Percentiles rank a stretch among this genome's conserved stretches.
phyloP scores from a whole-genome alignment of 257 asterid species.

The Nicotiana sylvestris region DNA sequence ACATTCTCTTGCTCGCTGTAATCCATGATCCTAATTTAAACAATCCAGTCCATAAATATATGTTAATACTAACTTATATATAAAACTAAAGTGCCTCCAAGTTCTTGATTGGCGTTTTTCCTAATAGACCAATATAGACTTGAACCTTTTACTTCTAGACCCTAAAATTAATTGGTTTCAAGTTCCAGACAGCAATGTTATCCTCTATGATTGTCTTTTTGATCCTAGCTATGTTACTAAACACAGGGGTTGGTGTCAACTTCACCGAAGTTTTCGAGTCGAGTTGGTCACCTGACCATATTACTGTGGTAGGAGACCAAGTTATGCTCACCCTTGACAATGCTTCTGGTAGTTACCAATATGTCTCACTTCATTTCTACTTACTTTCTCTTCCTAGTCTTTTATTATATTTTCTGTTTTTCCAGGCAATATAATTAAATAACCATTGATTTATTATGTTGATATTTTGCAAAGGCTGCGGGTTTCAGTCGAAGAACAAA shows the following conservation, averaged over 20 bases:
- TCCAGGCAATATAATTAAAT: not conserved
- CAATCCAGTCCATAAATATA: not conserved
- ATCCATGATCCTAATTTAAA: not conserved
- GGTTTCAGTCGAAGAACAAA: conserved; percentile 51
- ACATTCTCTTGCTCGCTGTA: conserved; percentile 6
- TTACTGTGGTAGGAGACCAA: conserved; percentile 29
- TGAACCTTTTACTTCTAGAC: not conserved
- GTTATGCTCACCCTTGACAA: conserved; percentile 35
- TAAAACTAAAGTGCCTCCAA: not conserved
- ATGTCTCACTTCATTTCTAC: not conserved
- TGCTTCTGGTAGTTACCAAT: conserved; percentile 27
- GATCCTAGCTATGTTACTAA: conserved; percentile 13
- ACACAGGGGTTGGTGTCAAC: conserved; percentile 19
- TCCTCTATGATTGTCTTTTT: not conserved
- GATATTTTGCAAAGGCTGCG: conserved; percentile 37
- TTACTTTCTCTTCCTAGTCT: not conserved
- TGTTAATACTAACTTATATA: not conserved
- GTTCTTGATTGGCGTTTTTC: not conserved
- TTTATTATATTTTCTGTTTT: not conserved
- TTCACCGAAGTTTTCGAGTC: conserved; percentile 35
- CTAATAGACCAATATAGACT: not conserved
- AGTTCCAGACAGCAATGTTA: not conserved
- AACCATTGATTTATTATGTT: not conserved
- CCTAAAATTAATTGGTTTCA: not conserved
- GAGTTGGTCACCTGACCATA: conserved; percentile 52